Evolutionary conservation across 1,139 yeast genomes (phyloP), one percentile per base, ranked within the genome.

Genomic region (Sugiyamaella sp.): DNA sequence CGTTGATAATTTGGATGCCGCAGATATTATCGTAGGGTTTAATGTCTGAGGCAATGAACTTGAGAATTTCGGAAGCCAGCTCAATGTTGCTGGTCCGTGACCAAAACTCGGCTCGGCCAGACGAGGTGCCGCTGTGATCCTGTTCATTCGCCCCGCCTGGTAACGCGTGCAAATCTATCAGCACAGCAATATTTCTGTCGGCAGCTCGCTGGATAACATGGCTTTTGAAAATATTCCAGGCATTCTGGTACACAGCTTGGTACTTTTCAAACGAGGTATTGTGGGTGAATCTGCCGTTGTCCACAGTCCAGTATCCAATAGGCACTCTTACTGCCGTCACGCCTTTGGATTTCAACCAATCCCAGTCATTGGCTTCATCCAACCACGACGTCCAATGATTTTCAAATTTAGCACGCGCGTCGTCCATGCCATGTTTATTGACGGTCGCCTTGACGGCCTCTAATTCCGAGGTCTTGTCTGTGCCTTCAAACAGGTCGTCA

Each of bases 91-190:
- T 66, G 32, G 73, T 71, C 54, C 76, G 74, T 51, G 61, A 68
- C 89, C 89, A 91, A 66, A 84, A 85, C 16, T 74, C 85, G n/a
- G 89, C 86, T 27, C 70, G 68, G 1, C 80, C 80, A 49, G 77
- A 69, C 35, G 72, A 67, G 53, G 85, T 84, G 5, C 98, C 99
- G 63, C 95, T 84, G 68, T 91, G 98, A 55, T 85, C 82, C 24
- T 85, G 85, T 0, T 82, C 81, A 66, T 93, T 93, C 25, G 97
- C 98, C 41, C 97, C 97, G 10, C 89, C 90, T 1, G 97, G 98
- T 24, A 93, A 70, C 0, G 88, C 97, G 70, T 93, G 99, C 45
- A 93, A 66, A 69, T 93, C 99, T 9, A 91, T 79, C 54, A 93
- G 65, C 0, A 91, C 84, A 8, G 90, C 86, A 57, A 93, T 91